A percentile compares a stretch with the other conserved stretches of the same genome.
These are phyloP conservation scores for Ceratocystis albifundus DNA, from an alignment of 2,329 filamentous ascomycete species.

Conservation along the genomic window DNA sequence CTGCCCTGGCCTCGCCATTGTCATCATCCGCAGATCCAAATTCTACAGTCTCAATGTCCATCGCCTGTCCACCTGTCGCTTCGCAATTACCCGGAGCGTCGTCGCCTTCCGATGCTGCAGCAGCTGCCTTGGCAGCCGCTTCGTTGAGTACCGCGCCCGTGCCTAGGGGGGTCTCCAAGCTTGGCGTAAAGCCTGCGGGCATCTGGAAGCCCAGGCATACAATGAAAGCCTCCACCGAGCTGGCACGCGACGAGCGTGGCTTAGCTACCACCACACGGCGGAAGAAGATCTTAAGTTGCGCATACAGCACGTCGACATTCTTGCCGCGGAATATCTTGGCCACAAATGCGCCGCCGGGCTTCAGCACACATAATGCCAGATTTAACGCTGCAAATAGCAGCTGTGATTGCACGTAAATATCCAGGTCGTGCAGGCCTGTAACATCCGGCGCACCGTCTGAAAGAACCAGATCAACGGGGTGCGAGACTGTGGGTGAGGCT, in stretches of 20 bases:
- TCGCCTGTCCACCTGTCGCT: slow-evolving; percentile 19
- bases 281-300: slow-evolving; percentile 87
- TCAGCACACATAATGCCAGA: slow-evolving; percentile 81
- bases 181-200: slow-evolving; percentile 62
- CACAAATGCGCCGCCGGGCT: slow-evolving; percentile 88
- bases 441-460: slow-evolving; percentile 95
- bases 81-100: slow-evolving; percentile 1
- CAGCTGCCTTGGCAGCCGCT: slow-evolving; percentile 27
- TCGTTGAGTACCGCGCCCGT: slow-evolving; percentile 37
- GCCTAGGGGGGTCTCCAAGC: slow-evolving; percentile 62
- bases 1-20: slow-evolving; percentile 14
- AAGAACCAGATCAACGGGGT: slow-evolving; percentile 83
- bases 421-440: slow-evolving; percentile 89
- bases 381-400: slow-evolving; percentile 89
- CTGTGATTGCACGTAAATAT: slow-evolving; percentile 96
- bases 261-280: slow-evolving; percentile 79
- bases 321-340: slow-evolving; percentile 94
- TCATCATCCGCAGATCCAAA: slow-evolving; percentile 26
- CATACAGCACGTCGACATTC: slow-evolving; percentile 91
- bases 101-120: slow-evolving; percentile 37
- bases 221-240: slow-evolving; percentile 92
- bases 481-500: slow-evolving; percentile 44
- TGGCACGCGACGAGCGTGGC: slow-evolving; percentile 85
- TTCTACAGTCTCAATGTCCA: slow-evolving; percentile 23
- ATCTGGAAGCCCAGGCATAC: slow-evolving; percentile 85